A percentile compares a stretch with the other conserved stretches of the same genome.
phyloP scores from a whole-genome alignment of 345 rosid genomes.

The Salix viminalis region DNA sequence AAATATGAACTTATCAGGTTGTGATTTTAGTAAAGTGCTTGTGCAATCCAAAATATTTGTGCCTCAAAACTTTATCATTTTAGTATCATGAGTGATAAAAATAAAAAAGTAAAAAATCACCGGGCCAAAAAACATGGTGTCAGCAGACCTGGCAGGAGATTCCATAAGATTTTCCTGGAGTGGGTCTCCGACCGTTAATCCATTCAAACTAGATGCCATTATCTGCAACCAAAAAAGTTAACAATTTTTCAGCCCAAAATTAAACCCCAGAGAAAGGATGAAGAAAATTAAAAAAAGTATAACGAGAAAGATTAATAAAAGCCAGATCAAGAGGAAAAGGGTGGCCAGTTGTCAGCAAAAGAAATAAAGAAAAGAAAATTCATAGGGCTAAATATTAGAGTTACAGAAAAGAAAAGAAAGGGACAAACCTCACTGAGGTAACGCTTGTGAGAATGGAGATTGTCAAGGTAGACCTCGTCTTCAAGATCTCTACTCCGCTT shows the following conservation, averaged over 20 bases:
- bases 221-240: slow-evolving; percentile 38
- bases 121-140: slow-evolving; percentile 43
- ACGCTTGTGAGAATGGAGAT: slow-evolving; percentile 89
- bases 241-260: background rate
- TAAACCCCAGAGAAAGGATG: background rate
- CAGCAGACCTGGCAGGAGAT: slow-evolving; percentile 73
- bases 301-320: background rate
- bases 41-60: no score
- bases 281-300: background rate
- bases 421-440: slow-evolving; percentile 78
- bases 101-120: slow-evolving; percentile 9
- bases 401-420: background rate
- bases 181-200: slow-evolving; percentile 85
- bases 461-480: slow-evolving; percentile 91
- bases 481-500: slow-evolving; percentile 89
- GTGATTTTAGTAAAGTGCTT: background rate
- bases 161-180: slow-evolving; percentile 77
- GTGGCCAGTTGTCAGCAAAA: background rate
- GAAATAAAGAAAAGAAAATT: background rate
- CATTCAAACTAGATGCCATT: slow-evolving; percentile 96
- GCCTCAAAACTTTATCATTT: no score
- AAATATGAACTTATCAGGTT: background rate
- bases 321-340: background rate
- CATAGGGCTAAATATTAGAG: no score
- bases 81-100: no score